Conservation (phyloP, 2,329 filamentous ascomycete genomes). For the Aureobasidium sp. region DNA sequence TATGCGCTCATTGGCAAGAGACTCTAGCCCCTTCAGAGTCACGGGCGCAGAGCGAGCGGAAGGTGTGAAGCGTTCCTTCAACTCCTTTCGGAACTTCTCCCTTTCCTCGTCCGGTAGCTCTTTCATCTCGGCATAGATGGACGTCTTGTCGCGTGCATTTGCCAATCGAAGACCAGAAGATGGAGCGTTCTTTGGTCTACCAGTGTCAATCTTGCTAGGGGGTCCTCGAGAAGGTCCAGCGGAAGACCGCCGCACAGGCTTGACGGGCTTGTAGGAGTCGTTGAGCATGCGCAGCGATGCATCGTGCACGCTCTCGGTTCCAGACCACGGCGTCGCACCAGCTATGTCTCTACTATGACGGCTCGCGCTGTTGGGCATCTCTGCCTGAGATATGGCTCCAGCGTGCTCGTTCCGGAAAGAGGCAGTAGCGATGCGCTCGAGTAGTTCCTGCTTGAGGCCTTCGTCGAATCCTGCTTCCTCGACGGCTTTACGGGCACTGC, state of each 20-base stretch:
- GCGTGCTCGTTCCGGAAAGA: slow-evolving; percentile 49
- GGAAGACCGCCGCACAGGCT: slow-evolving; percentile 28
- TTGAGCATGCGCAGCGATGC: slow-evolving; percentile 72
- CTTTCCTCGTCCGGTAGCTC: slow-evolving; percentile 64
- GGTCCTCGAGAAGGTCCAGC: slow-evolving; percentile 31
- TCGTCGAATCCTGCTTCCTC: slow-evolving; percentile 57
- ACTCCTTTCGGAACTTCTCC: slow-evolving; percentile 62
- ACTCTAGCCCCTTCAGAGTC: slow-evolving; percentile 68
- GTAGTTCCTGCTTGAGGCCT: slow-evolving; percentile 50
- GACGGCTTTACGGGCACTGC: slow-evolving; percentile 50
- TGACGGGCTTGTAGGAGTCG: slow-evolving; percentile 53
- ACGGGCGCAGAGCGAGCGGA: slow-evolving; percentile 66
- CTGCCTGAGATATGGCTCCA: slow-evolving; percentile 46
- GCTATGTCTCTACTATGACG: slow-evolving; percentile 63
- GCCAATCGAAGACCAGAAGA: slow-evolving; percentile 47
- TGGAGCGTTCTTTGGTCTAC: slow-evolving; percentile 27
- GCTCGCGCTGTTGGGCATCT: slow-evolving; percentile 56
- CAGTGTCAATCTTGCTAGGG: slow-evolving; percentile 41
- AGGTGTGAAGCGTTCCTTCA: slow-evolving; percentile 74
- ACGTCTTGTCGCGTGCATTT: slow-evolving; percentile 52
- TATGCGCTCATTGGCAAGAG: slow-evolving; percentile 83
- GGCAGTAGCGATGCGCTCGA: slow-evolving; percentile 52
- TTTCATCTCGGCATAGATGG: slow-evolving; percentile 48
- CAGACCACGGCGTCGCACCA: slow-evolving; percentile 66
- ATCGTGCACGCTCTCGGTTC: slow-evolving; percentile 67